phyloP scores from a whole-genome alignment of 257 asterid genomes.

The Solanum infundibuliforme region DNA sequence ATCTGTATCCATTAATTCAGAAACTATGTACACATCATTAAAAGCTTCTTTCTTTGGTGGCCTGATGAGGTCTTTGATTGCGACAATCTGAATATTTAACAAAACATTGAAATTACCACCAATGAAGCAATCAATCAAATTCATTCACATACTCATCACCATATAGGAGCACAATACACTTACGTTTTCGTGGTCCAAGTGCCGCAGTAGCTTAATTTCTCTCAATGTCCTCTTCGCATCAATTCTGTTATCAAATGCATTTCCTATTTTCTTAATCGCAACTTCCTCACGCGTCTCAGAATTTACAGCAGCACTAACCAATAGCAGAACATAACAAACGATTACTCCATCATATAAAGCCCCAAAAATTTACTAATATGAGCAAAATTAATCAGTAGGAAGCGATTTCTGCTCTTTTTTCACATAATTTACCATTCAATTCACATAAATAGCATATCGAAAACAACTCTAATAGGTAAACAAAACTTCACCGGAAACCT shows the following conservation, averaged over 20 bases:
- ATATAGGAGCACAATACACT: neutral
- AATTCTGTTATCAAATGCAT: constrained; percentile 61
- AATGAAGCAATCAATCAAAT: neutral
- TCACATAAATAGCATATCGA: neutral
- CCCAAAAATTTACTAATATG: neutral
- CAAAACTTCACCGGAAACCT: neutral
- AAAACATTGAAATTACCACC: neutral
- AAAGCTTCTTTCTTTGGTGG: constrained; percentile 64
- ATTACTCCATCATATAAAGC: neutral
- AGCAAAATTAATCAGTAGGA: neutral
- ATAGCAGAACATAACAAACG: neutral
- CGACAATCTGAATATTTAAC: constrained; percentile 40
- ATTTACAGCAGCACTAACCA: constrained; percentile 61
- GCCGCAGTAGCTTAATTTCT: constrained; percentile 72
- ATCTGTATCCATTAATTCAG: constrained; percentile 78
- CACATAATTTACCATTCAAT: neutral
- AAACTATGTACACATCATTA: constrained; percentile 73
- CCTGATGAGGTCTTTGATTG: constrained; percentile 69
- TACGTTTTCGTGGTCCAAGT: constrained; percentile 82
- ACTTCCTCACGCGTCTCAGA: constrained; percentile 62
- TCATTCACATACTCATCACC: neutral
- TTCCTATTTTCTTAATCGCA: constrained; percentile 82
- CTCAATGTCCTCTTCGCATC: constrained; percentile 85
- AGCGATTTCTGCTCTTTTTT: neutral
- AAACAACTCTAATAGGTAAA: neutral